Percentiles rank a stretch among this genome's conserved stretches.
These are phyloP conservation scores for Amaranthus palmeri DNA, from an alignment of 148 eudicot genomes.

Conservation along the genomic window DNA sequence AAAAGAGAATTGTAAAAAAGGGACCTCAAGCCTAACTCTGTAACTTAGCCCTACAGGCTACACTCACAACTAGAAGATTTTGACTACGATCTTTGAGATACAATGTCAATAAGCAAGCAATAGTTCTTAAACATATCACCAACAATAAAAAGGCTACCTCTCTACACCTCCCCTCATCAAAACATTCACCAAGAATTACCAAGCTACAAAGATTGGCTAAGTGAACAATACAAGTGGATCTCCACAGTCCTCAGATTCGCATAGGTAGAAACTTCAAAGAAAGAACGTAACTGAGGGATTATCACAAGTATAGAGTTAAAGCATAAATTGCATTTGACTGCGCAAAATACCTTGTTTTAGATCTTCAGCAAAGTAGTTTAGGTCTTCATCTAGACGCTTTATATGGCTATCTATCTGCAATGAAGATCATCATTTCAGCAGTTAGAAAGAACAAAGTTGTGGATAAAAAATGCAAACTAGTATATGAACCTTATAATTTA, in stretches of 20 bases:
- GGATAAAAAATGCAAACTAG: not conserved
- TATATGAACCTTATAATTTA: not conserved
- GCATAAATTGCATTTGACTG: conserved; percentile 1
- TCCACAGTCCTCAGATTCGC: conserved; percentile 2
- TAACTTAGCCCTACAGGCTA: not conserved
- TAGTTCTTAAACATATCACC: not conserved
- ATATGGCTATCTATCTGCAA: conserved; percentile 96
- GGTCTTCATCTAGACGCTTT: conserved; percentile 94
- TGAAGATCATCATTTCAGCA: conserved; percentile 18
- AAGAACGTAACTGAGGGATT: not conserved
- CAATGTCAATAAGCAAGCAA: not conserved
- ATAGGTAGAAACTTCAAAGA: not conserved
- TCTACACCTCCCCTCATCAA: not conserved
- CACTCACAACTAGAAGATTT: not conserved
- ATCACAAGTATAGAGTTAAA: conserved; percentile 4
- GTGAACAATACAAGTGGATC: conserved; percentile 1
- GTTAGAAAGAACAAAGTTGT: not conserved
- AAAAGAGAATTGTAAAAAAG: conserved; percentile 8
- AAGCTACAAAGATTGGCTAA: not conserved
- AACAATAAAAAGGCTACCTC: not conserved
- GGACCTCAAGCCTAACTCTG: conserved; percentile 3
- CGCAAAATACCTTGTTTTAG: conserved; percentile 74
- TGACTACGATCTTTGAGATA: not conserved
- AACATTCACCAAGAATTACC: not conserved
- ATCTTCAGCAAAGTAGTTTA: conserved; percentile 91